phyloP scores from a whole-genome alignment of 1,139 yeast species.

The Arxiozyma heterogenica region DNA sequence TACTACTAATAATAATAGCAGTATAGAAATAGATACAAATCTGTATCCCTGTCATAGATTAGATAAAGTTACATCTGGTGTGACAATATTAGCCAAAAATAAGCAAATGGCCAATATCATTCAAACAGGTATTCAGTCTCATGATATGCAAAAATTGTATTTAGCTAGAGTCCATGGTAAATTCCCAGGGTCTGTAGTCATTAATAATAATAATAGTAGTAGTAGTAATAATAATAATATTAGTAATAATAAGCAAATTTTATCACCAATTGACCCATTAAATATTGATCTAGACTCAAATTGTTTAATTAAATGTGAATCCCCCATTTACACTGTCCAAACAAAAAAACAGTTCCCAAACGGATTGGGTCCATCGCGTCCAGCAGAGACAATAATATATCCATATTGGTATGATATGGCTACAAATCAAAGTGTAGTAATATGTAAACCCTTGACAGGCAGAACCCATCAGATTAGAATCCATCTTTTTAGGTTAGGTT shows the following conservation, averaged over 20 bases:
- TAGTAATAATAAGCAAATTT: too few relatives aligned
- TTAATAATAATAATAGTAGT: too few relatives aligned
- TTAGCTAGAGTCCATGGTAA: constrained; percentile 55
- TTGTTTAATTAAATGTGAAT: constrained; percentile 9
- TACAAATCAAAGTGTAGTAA: constrained; percentile 46
- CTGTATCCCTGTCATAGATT: constrained; percentile 59
- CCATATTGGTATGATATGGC: constrained; percentile 28
- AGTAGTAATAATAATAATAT: too few relatives aligned
- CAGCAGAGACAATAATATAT: constrained; percentile 38
- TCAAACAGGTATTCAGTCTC: constrained; percentile 38
- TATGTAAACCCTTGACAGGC: constrained; percentile 63
- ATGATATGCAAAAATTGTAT: constrained; percentile 37
- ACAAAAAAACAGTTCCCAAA: constrained; percentile 42
- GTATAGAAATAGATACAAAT: constrained; percentile 10
- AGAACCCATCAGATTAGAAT: constrained; percentile 73
- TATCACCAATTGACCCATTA: background rate
- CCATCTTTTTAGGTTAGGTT: constrained; percentile 55
- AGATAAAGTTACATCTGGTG: constrained; percentile 69
- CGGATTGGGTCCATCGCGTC: constrained; percentile 26
- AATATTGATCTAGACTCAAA: background rate
- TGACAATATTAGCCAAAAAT: constrained; percentile 50
- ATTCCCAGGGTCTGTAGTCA: constrained; percentile 35
- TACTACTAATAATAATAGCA: constrained; percentile 28
- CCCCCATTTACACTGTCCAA: constrained; percentile 62
- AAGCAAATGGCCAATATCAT: constrained; percentile 37